Evolutionary conservation across 176 grass and related monocot species (phyloP).

Genomic region (Urochloa ruziziensis): DNA sequence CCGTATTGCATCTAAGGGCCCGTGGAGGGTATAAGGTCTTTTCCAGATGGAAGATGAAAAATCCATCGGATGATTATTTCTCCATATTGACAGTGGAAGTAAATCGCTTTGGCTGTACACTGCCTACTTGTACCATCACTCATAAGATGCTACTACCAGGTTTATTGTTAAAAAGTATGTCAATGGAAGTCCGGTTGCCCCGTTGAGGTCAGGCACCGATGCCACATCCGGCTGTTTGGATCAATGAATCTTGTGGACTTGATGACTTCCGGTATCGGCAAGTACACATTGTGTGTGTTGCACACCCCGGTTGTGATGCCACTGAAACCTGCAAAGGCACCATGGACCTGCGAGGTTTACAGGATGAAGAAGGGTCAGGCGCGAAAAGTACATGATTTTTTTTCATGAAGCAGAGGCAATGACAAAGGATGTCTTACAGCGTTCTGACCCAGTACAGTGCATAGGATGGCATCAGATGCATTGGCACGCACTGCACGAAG

Average conservation of each 20-base stretch:
- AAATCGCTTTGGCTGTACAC: slow-evolving; percentile 10
- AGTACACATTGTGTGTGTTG: slow-evolving; percentile 86
- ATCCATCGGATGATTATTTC: background rate
- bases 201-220: slow-evolving; percentile 86
- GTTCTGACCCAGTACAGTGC: slow-evolving; percentile 96
- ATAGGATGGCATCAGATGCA: slow-evolving; percentile 94
- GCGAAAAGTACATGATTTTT: background rate
- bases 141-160: background rate
- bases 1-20: background rate
- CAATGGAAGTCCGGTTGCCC: slow-evolving; percentile 91
- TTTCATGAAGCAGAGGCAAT: background rate
- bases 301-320: slow-evolving; percentile 86
- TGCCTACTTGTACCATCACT: background rate
- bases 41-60: background rate
- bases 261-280: slow-evolving; percentile 85
- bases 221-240: slow-evolving; percentile 98
- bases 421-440: slow-evolving; percentile 50
- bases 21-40: background rate
- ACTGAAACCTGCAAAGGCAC: slow-evolving; percentile 90
- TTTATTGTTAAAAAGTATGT: slow-evolving; percentile 12
- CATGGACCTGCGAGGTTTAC: slow-evolving; percentile 64
- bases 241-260: slow-evolving; percentile 55
- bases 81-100: background rate
- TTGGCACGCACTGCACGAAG: slow-evolving; percentile 89
- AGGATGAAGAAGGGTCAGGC: background rate